Conservation (phyloP, 31 red algal genomes). For the Endocladia muricata region DNA sequence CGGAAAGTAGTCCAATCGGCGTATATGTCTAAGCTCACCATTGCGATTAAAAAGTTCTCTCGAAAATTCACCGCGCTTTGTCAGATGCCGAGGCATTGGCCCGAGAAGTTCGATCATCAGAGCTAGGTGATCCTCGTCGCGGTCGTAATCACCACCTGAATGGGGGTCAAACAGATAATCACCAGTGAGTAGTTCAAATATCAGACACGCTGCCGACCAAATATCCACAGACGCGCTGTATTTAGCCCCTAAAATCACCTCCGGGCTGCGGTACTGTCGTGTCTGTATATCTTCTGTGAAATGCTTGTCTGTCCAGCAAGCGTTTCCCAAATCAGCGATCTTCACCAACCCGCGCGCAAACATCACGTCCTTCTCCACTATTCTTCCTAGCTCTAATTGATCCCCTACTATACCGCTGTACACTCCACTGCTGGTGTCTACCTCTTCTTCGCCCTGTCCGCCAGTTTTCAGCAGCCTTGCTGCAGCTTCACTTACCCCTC, state of each 20-base stretch:
- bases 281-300: constrained; percentile 97
- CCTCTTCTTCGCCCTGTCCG: background rate
- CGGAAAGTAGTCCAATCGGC: constrained; percentile 64
- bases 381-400: constrained; percentile 43
- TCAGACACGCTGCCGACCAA: constrained; percentile 93
- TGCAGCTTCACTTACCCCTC: background rate
- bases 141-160: constrained; percentile 62
- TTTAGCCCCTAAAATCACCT: constrained; percentile 89
- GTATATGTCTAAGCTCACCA: constrained; percentile 72
- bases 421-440: background rate
- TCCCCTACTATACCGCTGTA: constrained; percentile 20
- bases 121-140: constrained; percentile 86
- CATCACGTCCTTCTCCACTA: constrained; percentile 66
- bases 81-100: constrained; percentile 63
- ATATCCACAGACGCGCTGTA: constrained; percentile 93
- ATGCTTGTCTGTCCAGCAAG: constrained; percentile 90
- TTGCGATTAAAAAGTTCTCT: constrained; percentile 64
- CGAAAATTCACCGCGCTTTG: constrained; percentile 44
- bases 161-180: constrained; percentile 99
- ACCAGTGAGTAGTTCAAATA: constrained; percentile 97
- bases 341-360: constrained; percentile 70
- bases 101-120: constrained; percentile 73
- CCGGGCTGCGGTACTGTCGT: constrained; percentile 90
- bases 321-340: constrained; percentile 95
- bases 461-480: background rate